A percentile compares a stretch with the other conserved stretches of the same genome.
These are phyloP conservation scores for Capillidium heterosporum DNA, from an alignment of 371 early-diverging fungal genomes.

Conservation along the genomic window DNA sequence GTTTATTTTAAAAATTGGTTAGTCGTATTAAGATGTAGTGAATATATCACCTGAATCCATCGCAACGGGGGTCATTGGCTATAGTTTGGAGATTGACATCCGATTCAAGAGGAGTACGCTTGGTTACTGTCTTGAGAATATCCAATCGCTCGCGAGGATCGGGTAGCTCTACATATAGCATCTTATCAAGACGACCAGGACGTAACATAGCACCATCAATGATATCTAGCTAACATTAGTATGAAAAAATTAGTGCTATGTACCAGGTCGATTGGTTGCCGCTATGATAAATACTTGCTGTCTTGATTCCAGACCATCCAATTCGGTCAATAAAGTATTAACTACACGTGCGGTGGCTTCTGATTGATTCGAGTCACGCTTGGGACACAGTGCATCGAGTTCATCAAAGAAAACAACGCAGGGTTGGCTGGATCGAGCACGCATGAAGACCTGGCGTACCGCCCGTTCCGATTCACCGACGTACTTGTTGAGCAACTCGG, in stretches of 20 bases:
- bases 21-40: neutral
- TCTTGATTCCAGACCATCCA: slow-evolving; percentile 89
- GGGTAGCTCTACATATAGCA: slow-evolving; percentile 92
- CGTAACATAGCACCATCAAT: slow-evolving; percentile 97
- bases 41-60: slow-evolving; percentile 32
- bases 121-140: slow-evolving; percentile 68
- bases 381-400: slow-evolving; percentile 87
- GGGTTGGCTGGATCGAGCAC: slow-evolving; percentile 88
- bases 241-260: neutral
- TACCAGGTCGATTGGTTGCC: slow-evolving; percentile 94
- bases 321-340: slow-evolving; percentile 92
- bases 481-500: slow-evolving; percentile 98
- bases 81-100: slow-evolving; percentile 53
- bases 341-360: slow-evolving; percentile 91
- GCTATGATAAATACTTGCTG: slow-evolving; percentile 92
- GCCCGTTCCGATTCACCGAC: slow-evolving; percentile 99
- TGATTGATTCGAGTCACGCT: slow-evolving; percentile 62
- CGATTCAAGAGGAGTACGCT: slow-evolving; percentile 54
- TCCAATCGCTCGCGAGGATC: slow-evolving; percentile 63
- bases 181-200: slow-evolving; percentile 97
- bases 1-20: slow-evolving; percentile 8
- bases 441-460: slow-evolving; percentile 92
- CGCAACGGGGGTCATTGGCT: slow-evolving; percentile 51
- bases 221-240: slow-evolving; percentile 36
- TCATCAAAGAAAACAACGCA: slow-evolving; percentile 99